These are phyloP conservation scores for Geotrichum siamense DNA, from an alignment of 1,139 yeast genomes.

Conservation along the genomic window DNA sequence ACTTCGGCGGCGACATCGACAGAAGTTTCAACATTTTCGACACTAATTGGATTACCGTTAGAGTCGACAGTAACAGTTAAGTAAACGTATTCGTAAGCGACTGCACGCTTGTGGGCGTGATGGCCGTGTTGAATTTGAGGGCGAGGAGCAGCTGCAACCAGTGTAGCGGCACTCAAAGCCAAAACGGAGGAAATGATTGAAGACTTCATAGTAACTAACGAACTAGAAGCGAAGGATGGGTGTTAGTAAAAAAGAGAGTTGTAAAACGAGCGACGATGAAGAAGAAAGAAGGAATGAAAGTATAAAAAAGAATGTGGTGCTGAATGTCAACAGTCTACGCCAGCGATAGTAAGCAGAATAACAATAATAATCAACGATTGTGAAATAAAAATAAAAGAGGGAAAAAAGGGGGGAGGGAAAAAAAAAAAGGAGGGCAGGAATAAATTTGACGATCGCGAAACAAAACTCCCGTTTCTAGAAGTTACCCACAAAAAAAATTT, in stretches of 20 bases:
- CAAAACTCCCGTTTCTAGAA: no score
- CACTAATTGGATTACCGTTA: constrained; percentile 46
- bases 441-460: no score
- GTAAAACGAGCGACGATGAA: background rate
- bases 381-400: background rate
- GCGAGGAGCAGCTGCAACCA: constrained; percentile 17
- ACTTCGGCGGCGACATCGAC: constrained; percentile 18
- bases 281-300: background rate
- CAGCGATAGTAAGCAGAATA: background rate
- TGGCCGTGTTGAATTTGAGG: constrained; percentile 40
- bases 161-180: constrained; percentile 15
- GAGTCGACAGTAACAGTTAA: constrained; percentile 69
- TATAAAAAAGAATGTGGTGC: background rate
- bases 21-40: constrained; percentile 22
- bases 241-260: background rate
- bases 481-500: no score
- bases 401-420: background rate
- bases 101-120: constrained; percentile 54
- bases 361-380: background rate
- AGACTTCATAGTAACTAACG: constrained; percentile 10
- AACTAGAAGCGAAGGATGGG: background rate
- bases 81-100: constrained; percentile 75
- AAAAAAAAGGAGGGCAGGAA: background rate
- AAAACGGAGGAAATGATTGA: constrained; percentile 11
- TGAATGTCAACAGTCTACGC: background rate